Conservation (phyloP, 257 asterid species). For the Dorcoceras hygrometricum region DNA sequence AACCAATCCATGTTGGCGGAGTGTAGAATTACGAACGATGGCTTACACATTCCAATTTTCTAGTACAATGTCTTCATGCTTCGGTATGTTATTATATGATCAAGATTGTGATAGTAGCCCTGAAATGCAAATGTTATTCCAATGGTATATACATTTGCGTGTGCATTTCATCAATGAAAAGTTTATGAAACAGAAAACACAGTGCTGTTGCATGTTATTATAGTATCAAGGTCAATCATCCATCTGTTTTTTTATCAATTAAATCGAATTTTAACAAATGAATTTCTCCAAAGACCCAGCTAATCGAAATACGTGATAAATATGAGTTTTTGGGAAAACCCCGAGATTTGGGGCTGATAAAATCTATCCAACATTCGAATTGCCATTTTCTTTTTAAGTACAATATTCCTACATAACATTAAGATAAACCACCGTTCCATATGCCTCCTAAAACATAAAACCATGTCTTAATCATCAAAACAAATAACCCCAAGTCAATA, state of each 20-base stretch:
- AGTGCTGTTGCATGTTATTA: no score
- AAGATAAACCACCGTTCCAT: not conserved
- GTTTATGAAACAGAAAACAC: no score
- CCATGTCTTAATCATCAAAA: not conserved
- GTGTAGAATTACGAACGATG: conserved; percentile 6
- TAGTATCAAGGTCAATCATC: no score
- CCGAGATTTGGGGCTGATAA: no score
- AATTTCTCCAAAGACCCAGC: no score
- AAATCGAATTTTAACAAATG: no score
- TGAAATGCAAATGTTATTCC: not conserved
- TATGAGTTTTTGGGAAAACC: no score
- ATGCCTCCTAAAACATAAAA: not conserved
- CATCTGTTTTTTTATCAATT: no score
- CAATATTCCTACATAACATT: not conserved
- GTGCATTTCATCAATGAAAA: not conserved
- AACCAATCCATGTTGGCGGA: conserved; percentile 12
- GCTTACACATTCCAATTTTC: conserved; percentile 18
- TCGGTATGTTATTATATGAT: not conserved
- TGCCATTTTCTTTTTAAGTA: no score
- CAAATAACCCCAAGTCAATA: not conserved
- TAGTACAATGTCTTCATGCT: not conserved
- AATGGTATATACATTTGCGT: not conserved
- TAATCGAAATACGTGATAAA: no score
- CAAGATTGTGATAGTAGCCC: not conserved
- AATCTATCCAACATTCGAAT: no score